Percentiles rank a stretch among this genome's conserved stretches.
Evolutionary conservation across 1,284 basidiomycete species (phyloP).

Genomic region (Ceratobasidium sp.): DNA sequence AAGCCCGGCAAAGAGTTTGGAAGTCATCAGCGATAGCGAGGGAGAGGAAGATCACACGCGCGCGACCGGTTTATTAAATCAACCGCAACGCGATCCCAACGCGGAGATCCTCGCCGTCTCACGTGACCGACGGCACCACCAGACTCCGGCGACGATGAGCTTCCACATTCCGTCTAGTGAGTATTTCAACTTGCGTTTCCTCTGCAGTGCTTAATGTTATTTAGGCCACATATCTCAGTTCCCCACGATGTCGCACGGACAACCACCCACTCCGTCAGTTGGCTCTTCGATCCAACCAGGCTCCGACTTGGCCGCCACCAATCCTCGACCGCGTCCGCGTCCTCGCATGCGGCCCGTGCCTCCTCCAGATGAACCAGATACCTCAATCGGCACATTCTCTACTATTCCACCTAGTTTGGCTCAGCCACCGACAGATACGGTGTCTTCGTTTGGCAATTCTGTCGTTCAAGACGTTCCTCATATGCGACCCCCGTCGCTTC

Average conservation of each 20-base stretch:
- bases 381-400: constrained; percentile 35
- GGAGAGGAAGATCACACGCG: constrained; percentile 31
- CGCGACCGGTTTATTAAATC: background rate
- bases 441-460: constrained; percentile 42
- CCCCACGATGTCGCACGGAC: constrained; percentile 6
- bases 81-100: constrained; percentile 24
- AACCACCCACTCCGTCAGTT: background rate
- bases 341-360: constrained; percentile 38
- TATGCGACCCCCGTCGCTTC: constrained; percentile 35
- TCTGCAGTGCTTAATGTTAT: background rate
- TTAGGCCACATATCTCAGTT: constrained; percentile 42
- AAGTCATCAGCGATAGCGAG: constrained; percentile 41
- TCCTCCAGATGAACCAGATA: constrained; percentile 33
- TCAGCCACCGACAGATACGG: constrained; percentile 11
- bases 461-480: constrained; percentile 35
- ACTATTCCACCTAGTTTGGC: constrained; percentile 4
- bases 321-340: constrained; percentile 31
- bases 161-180: constrained; percentile 38
- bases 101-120: constrained; percentile 37
- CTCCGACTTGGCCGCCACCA: constrained; percentile 38
- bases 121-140: constrained; percentile 26
- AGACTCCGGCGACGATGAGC: constrained; percentile 32
- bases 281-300: constrained; percentile 29
- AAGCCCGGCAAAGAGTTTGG: constrained; percentile 37
- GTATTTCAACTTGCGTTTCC: background rate